Conservation (phyloP, 176 grass and related monocot genomes). For the Hyparrhenia diplandra region DNA sequence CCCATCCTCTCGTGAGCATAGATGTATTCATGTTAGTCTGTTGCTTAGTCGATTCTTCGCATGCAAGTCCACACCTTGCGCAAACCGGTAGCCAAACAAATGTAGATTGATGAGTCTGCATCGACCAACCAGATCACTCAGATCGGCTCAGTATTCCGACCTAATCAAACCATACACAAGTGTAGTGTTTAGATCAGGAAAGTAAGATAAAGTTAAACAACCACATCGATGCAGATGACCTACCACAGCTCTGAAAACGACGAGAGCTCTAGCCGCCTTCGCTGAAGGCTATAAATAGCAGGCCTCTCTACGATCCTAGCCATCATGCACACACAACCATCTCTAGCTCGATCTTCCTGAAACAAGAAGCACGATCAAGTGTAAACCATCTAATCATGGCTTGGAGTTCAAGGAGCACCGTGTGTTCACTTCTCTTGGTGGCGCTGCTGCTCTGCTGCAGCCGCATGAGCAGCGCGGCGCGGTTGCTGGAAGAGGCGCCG, state of each 20-base stretch:
- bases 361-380: neutral
- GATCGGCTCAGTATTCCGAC: constrained; percentile 25
- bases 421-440: neutral
- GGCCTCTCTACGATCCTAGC: neutral
- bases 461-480: neutral
- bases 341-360: neutral
- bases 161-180: neutral
- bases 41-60: neutral
- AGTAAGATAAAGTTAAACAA: neutral
- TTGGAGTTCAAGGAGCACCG: neutral
- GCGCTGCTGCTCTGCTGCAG: constrained; percentile 12
- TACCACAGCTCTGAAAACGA: neutral
- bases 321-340: neutral
- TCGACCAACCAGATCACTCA: neutral
- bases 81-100: neutral
- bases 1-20: too few relatives aligned
- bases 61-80: constrained; percentile 5
- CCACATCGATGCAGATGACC: constrained; percentile 10
- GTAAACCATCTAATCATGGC: neutral
- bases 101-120: neutral
- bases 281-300: neutral
- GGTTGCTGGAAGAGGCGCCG: constrained; percentile 6
- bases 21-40: neutral
- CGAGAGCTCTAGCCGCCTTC: neutral
- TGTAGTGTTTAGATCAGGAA: neutral